Percentiles rank a stretch among this genome's conserved stretches.
phyloP scores from a whole-genome alignment of 225 moss, liverwort and hornwort genomes.

The Antitrichia curtipendula region DNA sequence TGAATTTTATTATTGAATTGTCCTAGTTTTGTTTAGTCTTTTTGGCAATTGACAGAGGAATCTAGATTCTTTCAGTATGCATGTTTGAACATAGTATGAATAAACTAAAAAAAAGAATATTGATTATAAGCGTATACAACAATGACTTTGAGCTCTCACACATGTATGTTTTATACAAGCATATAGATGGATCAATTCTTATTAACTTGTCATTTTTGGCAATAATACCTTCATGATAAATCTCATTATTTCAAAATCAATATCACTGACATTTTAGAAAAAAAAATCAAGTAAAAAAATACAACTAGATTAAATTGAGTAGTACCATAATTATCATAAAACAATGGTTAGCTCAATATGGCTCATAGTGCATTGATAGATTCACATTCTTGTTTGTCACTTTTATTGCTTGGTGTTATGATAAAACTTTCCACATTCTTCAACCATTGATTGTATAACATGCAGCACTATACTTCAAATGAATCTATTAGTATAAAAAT shows the following conservation, averaged over 20 bases:
- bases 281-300: background rate
- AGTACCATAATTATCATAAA: background rate
- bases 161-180: rapidly evolving
- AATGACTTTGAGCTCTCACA: rapidly evolving
- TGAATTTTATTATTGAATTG: background rate
- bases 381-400: background rate
- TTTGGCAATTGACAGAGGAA: background rate
- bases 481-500: background rate
- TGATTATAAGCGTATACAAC: background rate
- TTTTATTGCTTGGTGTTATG: background rate
- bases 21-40: background rate
- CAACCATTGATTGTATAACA: background rate
- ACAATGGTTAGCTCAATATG: background rate
- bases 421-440: background rate
- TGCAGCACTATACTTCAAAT: background rate
- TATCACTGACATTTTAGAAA: background rate
- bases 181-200: background rate
- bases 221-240: background rate
- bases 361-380: background rate
- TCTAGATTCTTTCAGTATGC: rapidly evolving
- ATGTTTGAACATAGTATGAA: rapidly evolving
- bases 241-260: background rate
- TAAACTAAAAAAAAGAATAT: background rate
- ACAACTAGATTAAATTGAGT: background rate
- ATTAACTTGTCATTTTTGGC: background rate